Evolutionary conservation across 352 stramenopile genomes (phyloP).

Genomic region (Pythium coloratum): DNA sequence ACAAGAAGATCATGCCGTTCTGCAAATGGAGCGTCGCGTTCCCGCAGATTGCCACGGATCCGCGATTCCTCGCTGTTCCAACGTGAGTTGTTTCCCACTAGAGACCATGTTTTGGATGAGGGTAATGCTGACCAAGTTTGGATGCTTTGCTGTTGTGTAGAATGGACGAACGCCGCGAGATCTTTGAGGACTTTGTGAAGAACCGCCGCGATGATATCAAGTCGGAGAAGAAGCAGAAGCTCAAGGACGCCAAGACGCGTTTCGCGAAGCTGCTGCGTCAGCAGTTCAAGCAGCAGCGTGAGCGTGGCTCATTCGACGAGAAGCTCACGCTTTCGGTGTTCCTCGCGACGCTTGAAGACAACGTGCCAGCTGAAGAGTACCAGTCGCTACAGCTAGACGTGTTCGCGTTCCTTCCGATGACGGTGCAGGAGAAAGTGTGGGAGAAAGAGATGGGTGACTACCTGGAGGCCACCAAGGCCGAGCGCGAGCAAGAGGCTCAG

Average conservation of each 20-base stretch:
- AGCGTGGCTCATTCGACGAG: conserved; percentile 38
- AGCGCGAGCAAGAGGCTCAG: conserved; percentile 15
- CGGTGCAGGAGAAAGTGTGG: conserved; percentile 34
- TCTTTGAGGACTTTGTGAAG: conserved; percentile 81
- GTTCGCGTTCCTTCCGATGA: conserved; percentile 27
- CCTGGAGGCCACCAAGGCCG: conserved; percentile 22
- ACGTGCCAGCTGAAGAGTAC: not conserved
- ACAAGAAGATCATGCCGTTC: conserved; percentile 87
- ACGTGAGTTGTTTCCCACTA: conserved; percentile 32
- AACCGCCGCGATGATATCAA: conserved; percentile 77
- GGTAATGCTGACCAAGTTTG: too few species aligned
- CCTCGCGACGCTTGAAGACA: conserved; percentile 47
- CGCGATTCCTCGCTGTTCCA: conserved; percentile 64
- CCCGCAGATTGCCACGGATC: conserved; percentile 68
- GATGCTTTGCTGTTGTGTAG: conserved; percentile 25
- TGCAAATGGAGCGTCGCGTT: conserved; percentile 82
- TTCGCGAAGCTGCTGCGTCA: conserved; percentile 47
- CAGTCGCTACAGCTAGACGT: conserved; percentile 17
- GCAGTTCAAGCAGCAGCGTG: conserved; percentile 36
- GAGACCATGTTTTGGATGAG: too few species aligned
- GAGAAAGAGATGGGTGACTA: conserved; percentile 30
- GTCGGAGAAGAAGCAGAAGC: conserved; percentile 70
- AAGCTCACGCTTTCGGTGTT: conserved; percentile 60
- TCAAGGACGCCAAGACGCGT: conserved; percentile 60
- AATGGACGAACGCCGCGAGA: conserved; percentile 76